Conservation (phyloP, 78 protist species). For the Tieghemostelium lacteum region DNA sequence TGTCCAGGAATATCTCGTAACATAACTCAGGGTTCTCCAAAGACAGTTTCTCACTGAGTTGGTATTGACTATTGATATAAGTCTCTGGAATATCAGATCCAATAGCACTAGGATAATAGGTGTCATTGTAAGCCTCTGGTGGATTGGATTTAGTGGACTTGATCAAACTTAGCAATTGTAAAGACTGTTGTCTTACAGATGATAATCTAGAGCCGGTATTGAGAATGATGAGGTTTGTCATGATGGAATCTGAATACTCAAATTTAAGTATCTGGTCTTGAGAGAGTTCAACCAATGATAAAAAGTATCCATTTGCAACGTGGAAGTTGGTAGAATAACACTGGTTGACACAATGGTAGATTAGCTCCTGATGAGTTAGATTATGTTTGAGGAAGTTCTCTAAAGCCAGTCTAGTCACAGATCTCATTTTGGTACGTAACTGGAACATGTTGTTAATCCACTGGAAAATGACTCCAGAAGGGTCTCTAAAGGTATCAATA, state of each 20-base stretch:
- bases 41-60: constrained; percentile 34
- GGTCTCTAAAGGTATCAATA: constrained; percentile 55
- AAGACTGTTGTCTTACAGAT: constrained; percentile 34
- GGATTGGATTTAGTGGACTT: neutral
- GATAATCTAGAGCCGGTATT: constrained; percentile 47
- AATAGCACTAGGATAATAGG: constrained; percentile 50
- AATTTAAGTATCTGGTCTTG: constrained; percentile 60
- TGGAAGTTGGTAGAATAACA: constrained; percentile 29
- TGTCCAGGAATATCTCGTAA: constrained; percentile 69
- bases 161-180: constrained; percentile 19
- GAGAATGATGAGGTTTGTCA: constrained; percentile 50
- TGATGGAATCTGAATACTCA: constrained; percentile 30
- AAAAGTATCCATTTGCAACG: constrained; percentile 63
- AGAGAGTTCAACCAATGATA: constrained; percentile 41
- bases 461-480: constrained; percentile 62
- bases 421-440: constrained; percentile 16
- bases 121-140: neutral
- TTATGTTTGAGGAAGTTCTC: constrained; percentile 71
- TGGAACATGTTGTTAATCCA: constrained; percentile 77
- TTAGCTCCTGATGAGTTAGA: constrained; percentile 27
- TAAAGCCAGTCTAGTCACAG: constrained; percentile 53
- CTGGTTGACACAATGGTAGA: constrained; percentile 70
- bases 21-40: constrained; percentile 53
- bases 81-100: constrained; percentile 74
- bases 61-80: constrained; percentile 40